phyloP scores from a whole-genome alignment of 1,284 basidiomycete genomes.

The Cutaneotrichosporon sp. region DNA sequence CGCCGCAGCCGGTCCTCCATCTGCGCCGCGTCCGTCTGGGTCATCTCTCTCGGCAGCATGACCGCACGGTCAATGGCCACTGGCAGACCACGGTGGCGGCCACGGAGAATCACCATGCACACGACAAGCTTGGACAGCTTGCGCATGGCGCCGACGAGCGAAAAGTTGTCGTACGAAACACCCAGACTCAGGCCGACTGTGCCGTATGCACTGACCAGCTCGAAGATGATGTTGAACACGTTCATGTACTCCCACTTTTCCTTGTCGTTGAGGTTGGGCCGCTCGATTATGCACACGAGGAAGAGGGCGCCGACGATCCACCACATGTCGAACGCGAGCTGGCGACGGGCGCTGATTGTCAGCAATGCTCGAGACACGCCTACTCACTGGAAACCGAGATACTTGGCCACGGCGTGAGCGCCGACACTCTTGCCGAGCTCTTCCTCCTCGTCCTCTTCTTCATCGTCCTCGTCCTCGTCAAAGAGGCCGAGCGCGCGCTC shows the following conservation, averaged over 20 bases:
- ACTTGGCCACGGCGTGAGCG: slow-evolving; percentile 46
- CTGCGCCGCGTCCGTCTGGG: slow-evolving; percentile 35
- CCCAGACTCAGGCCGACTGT: slow-evolving; percentile 81
- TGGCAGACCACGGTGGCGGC: slow-evolving; percentile 41
- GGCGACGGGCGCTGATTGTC: slow-evolving; percentile 58
- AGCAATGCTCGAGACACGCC: not conserved
- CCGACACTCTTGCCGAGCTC: slow-evolving; percentile 40
- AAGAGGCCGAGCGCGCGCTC: slow-evolving; percentile 78
- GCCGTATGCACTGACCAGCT: slow-evolving; percentile 76
- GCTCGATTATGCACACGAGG: slow-evolving; percentile 81
- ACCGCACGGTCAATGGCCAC: slow-evolving; percentile 48
- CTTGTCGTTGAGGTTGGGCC: slow-evolving; percentile 56
- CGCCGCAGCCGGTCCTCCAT: slow-evolving; percentile 31
- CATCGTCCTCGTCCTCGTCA: slow-evolving; percentile 52
- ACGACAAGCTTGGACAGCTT: slow-evolving; percentile 41
- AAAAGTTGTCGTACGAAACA: slow-evolving; percentile 54
- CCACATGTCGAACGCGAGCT: slow-evolving; percentile 91
- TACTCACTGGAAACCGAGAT: slow-evolving; percentile 46
- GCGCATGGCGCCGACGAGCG: slow-evolving; percentile 33
- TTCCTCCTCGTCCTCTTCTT: slow-evolving; percentile 43
- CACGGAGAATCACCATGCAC: slow-evolving; percentile 41
- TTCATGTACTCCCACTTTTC: slow-evolving; percentile 63
- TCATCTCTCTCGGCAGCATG: slow-evolving; percentile 46
- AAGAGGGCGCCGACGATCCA: slow-evolving; percentile 74
- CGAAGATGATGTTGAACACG: slow-evolving; percentile 61